These are phyloP conservation scores for Brassica rapa DNA, from an alignment of 345 rosid species.

Conservation along the genomic window DNA sequence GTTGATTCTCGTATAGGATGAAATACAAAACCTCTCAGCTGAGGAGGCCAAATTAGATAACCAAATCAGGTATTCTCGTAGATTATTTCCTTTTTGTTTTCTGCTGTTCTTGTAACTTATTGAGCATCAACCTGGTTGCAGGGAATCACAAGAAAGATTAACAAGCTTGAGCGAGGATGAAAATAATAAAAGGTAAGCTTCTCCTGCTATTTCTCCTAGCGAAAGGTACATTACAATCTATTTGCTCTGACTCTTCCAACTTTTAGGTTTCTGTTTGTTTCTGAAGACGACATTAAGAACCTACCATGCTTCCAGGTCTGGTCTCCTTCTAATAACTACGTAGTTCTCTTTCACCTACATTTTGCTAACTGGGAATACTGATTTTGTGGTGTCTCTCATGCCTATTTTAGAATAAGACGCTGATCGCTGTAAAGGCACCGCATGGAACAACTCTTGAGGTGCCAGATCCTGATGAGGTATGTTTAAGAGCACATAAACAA, in stretches of 20 bases:
- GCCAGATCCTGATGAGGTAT: constrained; percentile 99
- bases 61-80: constrained; percentile 35
- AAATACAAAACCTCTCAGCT: constrained; percentile 66
- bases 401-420: constrained; percentile 74
- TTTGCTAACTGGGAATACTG: constrained; percentile 12
- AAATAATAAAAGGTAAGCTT: constrained; percentile 68
- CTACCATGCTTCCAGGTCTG: constrained; percentile 89
- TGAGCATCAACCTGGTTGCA: constrained; percentile 49
- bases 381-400: constrained; percentile 11
- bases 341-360: constrained; percentile 20
- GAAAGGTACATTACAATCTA: constrained; percentile 5
- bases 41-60: constrained; percentile 61
- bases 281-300: constrained; percentile 93
- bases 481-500: constrained; percentile 25
- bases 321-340: constrained; percentile 21
- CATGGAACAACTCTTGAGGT: constrained; percentile 98
- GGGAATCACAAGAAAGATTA: constrained; percentile 85
- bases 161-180: constrained; percentile 90
- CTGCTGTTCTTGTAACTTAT: constrained; percentile 26
- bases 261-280: constrained; percentile 90
- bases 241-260: constrained; percentile 34
- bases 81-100: not conserved
- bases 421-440: constrained; percentile 97
- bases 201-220: constrained; percentile 15
- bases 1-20: constrained; percentile 56